Conservation (phyloP, 208 protist species). For the Leishmania gerbilli region DNA sequence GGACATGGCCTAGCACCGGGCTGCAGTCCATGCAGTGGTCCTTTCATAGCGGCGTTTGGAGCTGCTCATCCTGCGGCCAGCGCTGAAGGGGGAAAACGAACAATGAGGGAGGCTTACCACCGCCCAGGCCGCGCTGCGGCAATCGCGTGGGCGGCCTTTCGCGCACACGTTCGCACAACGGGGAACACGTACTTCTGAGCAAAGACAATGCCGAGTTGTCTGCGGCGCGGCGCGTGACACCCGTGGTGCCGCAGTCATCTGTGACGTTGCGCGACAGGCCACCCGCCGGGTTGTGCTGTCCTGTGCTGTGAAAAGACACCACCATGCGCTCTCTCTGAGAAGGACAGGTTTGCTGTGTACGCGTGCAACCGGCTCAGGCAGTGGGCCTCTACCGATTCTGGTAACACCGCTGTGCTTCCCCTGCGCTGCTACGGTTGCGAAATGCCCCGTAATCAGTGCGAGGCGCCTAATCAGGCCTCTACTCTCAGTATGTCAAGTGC, state of each 20-base stretch:
- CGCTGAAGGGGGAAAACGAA: too few relatives aligned
- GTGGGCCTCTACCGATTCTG: neutral
- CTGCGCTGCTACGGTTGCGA: neutral
- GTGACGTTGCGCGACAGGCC: neutral
- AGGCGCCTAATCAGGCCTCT: neutral
- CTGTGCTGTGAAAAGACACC: neutral
- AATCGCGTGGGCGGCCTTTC: neutral
- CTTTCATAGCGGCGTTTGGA: too few relatives aligned
- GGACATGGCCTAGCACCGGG: too few relatives aligned
- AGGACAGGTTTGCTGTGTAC: neutral
- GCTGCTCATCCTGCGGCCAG: too few relatives aligned
- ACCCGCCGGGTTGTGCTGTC: neutral
- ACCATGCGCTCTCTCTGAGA: neutral
- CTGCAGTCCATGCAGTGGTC: too few relatives aligned
- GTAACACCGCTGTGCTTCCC: neutral
- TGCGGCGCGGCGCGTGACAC: neutral
- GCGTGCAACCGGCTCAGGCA: neutral
- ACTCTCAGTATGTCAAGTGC: neutral
- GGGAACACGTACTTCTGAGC: neutral
- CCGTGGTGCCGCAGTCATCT: neutral
- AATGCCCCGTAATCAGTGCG: neutral
- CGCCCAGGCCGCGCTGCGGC: too few relatives aligned
- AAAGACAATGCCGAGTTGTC: neutral
- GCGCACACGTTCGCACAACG: neutral
- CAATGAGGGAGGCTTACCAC: too few relatives aligned